Percentiles rank a stretch among this genome's conserved stretches.
phyloP scores from a whole-genome alignment of 768 basidiomycete species.

The Suillus subalutaceus region DNA sequence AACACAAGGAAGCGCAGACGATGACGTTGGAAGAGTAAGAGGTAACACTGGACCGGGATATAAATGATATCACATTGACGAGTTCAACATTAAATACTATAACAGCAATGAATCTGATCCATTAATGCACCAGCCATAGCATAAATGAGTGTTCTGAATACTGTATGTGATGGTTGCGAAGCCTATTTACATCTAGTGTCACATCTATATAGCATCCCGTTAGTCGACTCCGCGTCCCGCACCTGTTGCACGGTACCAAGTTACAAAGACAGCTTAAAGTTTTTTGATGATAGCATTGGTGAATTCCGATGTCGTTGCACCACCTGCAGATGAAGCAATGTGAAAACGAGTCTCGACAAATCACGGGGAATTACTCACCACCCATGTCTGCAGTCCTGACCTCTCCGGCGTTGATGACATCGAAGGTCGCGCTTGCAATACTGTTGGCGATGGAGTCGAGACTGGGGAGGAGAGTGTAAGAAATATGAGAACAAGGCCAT shows the following conservation, averaged over 20 bases:
- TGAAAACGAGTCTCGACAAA: background rate
- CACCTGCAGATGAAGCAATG: slow-evolving; percentile 49
- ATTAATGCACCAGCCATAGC: slow-evolving; percentile 17
- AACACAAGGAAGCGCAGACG: slow-evolving; percentile 23
- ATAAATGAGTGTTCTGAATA: slow-evolving; percentile 12
- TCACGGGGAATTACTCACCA: slow-evolving; percentile 53
- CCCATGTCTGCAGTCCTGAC: slow-evolving; percentile 95
- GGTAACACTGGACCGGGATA: slow-evolving; percentile 48
- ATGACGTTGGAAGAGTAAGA: slow-evolving; percentile 57
- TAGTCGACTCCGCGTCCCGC: background rate
- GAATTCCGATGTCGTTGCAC: slow-evolving; percentile 92
- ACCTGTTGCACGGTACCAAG: background rate
- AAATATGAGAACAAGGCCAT: slow-evolving; percentile 22
- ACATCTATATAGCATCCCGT: slow-evolving; percentile 5
- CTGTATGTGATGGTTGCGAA: slow-evolving; percentile 1
- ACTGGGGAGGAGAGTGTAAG: slow-evolving; percentile 41
- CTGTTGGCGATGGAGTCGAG: slow-evolving; percentile 92
- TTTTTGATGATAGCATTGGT: slow-evolving; percentile 90
- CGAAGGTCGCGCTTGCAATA: slow-evolving; percentile 91
- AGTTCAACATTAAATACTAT: slow-evolving; percentile 29
- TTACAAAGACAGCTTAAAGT: slow-evolving; percentile 40
- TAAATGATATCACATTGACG: slow-evolving; percentile 39
- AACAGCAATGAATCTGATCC: slow-evolving; percentile 24
- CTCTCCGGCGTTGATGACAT: slow-evolving; percentile 86
- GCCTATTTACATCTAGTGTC: slow-evolving; percentile 6